Percentiles rank a stretch among this genome's conserved stretches.
Conservation (phyloP, 768 basidiomycete species). For the Lactifluus piperatus region DNA sequence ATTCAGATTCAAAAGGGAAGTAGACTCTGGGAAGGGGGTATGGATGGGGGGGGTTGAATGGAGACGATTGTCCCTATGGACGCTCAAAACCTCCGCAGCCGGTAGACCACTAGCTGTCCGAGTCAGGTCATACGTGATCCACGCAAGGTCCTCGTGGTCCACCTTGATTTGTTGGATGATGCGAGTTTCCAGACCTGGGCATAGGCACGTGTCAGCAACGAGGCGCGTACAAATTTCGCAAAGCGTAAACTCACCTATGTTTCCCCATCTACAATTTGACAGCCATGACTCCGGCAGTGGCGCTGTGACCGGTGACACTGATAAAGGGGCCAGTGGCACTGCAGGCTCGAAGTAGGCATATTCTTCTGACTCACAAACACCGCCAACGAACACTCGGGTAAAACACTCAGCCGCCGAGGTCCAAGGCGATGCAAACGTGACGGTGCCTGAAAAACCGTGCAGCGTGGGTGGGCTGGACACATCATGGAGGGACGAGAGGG, state of each 20-base stretch:
- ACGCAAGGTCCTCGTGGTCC: conserved; percentile 54
- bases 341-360: conserved; percentile 41
- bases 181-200: conserved; percentile 39
- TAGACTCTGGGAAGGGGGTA: conserved; percentile 25
- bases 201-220: conserved; percentile 11
- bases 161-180: conserved; percentile 65
- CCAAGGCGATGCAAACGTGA: conserved; percentile 50
- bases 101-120: conserved; percentile 40
- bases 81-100: conserved; percentile 50
- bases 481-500: conserved; percentile 48
- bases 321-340: conserved; percentile 15
- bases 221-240: background rate
- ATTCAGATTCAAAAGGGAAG: conserved; percentile 12
- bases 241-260: conserved; percentile 41
- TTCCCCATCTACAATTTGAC: conserved; percentile 61
- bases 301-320: conserved; percentile 33
- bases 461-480: conserved; percentile 44
- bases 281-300: conserved; percentile 60
- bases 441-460: conserved; percentile 53
- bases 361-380: conserved; percentile 45
- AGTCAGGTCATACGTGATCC: conserved; percentile 61
- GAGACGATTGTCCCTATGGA: conserved; percentile 32
- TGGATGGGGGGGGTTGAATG: background rate
- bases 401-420: conserved; percentile 48
- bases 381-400: conserved; percentile 49